Evolutionary conservation across 2,329 filamentous ascomycete genomes (phyloP), one percentile per base, ranked within the genome.

Genomic region (Rosellinia necatrix): DNA sequence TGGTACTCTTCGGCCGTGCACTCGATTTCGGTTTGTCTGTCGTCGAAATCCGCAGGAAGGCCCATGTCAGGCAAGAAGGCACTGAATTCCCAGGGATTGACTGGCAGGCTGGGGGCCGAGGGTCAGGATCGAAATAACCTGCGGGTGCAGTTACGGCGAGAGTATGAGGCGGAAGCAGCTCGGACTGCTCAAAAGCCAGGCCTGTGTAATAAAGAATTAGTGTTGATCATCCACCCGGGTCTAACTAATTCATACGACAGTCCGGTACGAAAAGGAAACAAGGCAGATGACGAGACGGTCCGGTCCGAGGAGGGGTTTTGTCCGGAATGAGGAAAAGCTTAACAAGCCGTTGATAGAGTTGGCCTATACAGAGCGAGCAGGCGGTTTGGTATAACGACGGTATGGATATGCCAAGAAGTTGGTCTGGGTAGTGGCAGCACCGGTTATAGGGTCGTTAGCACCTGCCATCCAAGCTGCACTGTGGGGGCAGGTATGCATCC

Each of bases 31-130:
- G 74, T 81, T 74, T 86, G 78, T 83, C 83, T 83, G 74, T 87
- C 85, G 81, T 87, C 82, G 76, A 87, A 88, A 64, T 87, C 85
- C 73, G 80, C 80, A 71, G 76, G 76, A 76, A 81, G 75, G 81
- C 83, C 83, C 84, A 88, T 87, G 83, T 82, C 85, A 87, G 84
- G 84, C 84, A 78, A 84, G 72, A 70, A 71, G 71, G 60, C 38
- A 15, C 56, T 56, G 42, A 50, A 50, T 22, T 49, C 42, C 48
- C 21, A 34, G 43, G 30, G 12, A 32, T 53, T 49, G 47, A 46
- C 47, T 47, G 46, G 50, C 25, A 22, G 56, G 58, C 56, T 32
- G 38, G 50, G 52, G 50, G 57, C 37, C 27, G 52, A 62, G 48
- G 58, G 55, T 64, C 57, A 59, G 48, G 57, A 53, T 56, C 58